Conservation (phyloP, 2,329 filamentous ascomycete species). For the Aspergillus pseudoterreus region DNA sequence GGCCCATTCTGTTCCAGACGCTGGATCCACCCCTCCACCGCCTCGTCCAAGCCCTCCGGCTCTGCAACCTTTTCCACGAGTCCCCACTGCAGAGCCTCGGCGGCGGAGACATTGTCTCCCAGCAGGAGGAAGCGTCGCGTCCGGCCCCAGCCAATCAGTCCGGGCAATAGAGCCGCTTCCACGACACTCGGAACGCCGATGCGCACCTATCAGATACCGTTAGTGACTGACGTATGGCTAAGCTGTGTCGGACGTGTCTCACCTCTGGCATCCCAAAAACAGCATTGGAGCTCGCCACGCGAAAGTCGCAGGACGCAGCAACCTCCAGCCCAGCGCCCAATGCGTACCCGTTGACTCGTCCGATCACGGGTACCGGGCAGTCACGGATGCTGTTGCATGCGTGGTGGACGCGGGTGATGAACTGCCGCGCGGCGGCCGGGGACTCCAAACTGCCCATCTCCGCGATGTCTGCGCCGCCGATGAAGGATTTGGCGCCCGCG, state of each 20-base stretch:
- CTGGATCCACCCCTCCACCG: conserved; percentile 29
- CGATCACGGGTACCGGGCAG: conserved; percentile 37
- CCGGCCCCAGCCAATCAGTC: conserved; percentile 36
- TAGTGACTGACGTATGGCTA: too few species aligned
- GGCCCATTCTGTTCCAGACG: conserved; percentile 28
- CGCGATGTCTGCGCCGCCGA: conserved; percentile 81
- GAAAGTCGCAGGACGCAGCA: conserved; percentile 34
- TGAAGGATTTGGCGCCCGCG: conserved; percentile 83
- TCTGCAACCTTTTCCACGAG: conserved; percentile 34
- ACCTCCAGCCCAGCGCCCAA: conserved; percentile 38
- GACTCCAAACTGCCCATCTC: conserved; percentile 47
- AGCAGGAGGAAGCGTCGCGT: conserved; percentile 34
- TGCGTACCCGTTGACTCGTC: conserved; percentile 34
- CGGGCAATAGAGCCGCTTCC: conserved; percentile 35
- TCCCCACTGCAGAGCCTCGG: conserved; percentile 32
- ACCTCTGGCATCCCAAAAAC: conserved; percentile 41
- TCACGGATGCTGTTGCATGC: conserved; percentile 33
- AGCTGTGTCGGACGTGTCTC: background rate
- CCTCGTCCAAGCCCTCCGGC: conserved; percentile 23
- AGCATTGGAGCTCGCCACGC: conserved; percentile 29
- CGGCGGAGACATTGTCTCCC: conserved; percentile 31
- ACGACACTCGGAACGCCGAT: conserved; percentile 39
- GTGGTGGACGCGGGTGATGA: conserved; percentile 33
- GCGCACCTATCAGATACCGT: conserved; percentile 9
- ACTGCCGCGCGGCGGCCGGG: conserved; percentile 27